A percentile compares a stretch with the other conserved stretches of the same genome.
These are phyloP conservation scores for Candida qinlingensis DNA, from an alignment of 805 yeast genomes.

Conservation along the genomic window DNA sequence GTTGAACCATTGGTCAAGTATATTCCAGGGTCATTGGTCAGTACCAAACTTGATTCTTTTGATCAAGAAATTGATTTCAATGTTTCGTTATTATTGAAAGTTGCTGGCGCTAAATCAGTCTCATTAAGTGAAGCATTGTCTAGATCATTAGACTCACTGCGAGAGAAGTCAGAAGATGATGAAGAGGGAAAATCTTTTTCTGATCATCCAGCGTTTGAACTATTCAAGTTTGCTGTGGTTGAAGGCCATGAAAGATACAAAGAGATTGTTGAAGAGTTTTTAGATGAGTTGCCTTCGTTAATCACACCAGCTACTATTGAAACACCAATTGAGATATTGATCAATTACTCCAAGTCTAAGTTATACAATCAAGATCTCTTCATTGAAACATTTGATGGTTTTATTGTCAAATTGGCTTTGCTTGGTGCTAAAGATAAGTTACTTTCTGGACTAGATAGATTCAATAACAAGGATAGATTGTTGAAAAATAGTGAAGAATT, in stretches of 20 bases:
- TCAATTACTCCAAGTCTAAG: conserved; percentile 27
- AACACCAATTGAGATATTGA: conserved; percentile 29
- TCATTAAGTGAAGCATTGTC: conserved; percentile 15
- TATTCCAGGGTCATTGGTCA: conserved; percentile 12
- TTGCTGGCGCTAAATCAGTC: conserved; percentile 6
- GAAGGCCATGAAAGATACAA: conserved; percentile 17
- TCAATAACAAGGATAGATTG: conserved; percentile 25
- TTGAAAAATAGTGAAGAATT: conserved; percentile 18
- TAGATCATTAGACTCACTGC: conserved; percentile 16
- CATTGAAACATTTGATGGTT: conserved; percentile 31
- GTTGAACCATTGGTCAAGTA: conserved; percentile 17
- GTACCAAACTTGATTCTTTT: conserved; percentile 6
- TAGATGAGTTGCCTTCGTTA: conserved; percentile 31
- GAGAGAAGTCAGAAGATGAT: conserved; percentile 16
- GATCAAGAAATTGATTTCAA: conserved; percentile 6
- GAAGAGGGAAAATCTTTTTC: conserved; percentile 17
- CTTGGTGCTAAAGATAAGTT: conserved; percentile 23
- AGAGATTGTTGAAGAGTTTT: conserved; percentile 28
- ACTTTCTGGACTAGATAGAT: conserved; percentile 26
- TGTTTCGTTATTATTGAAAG: conserved; percentile 8
- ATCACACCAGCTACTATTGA: conserved; percentile 28
- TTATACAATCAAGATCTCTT: conserved; percentile 17
- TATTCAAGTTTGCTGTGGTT: conserved; percentile 26
- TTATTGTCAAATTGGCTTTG: conserved; percentile 16
- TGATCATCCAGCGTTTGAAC: conserved; percentile 21